Evolutionary conservation across 306 rosid genomes (phyloP).

Genomic region (Macrotyloma uniflorum): DNA sequence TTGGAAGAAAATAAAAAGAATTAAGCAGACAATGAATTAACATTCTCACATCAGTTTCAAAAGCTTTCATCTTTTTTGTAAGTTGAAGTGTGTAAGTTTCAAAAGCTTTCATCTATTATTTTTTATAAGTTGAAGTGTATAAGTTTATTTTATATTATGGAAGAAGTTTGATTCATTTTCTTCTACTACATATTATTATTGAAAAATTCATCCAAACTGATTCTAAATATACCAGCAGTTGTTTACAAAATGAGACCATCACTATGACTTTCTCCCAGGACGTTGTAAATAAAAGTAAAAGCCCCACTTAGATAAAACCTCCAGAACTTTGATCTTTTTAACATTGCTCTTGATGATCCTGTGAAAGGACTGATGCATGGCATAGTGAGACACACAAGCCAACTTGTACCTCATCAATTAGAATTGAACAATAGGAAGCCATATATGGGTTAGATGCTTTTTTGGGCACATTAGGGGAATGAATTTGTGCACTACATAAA

Average conservation of each 20-base stretch:
- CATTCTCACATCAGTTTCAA: neutral
- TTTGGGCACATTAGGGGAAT: neutral
- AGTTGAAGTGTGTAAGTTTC: too few relatives aligned
- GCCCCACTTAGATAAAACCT: neutral
- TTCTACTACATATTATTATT: neutral
- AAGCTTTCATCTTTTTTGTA: neutral
- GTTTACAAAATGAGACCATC: constrained; percentile 28
- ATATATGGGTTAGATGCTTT: neutral
- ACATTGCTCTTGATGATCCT: neutral
- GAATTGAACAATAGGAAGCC: neutral
- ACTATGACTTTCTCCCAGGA: neutral
- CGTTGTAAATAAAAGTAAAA: neutral
- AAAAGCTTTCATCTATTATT: neutral
- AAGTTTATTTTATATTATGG: neutral
- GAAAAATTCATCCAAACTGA: neutral
- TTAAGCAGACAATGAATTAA: neutral
- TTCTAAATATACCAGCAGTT: neutral
- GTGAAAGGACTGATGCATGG: constrained; percentile 5
- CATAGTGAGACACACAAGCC: neutral
- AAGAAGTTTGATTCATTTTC: neutral
- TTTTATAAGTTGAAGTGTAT: too few relatives aligned
- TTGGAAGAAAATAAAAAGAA: neutral
- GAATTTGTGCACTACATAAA: neutral
- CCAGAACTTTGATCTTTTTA: neutral
- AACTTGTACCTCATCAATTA: neutral